Base-by-base conservation (phyloP, 495 filamentous ascomycete genomes). In the Xylaria venustula region DNA sequence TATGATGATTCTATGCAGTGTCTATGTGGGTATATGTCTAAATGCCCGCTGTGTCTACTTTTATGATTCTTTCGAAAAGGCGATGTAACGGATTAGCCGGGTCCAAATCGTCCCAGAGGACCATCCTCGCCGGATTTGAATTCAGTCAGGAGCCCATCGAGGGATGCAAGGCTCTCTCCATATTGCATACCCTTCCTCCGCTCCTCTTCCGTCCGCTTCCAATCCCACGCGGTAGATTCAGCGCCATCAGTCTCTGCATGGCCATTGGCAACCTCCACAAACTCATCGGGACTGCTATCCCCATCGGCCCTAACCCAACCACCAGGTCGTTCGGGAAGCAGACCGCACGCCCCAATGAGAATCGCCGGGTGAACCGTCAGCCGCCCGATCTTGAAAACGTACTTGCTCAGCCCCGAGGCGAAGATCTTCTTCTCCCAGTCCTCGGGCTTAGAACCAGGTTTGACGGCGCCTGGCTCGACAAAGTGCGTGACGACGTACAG, bases 321-420 rank as follows among this genome's bases (percentile, higher is more conserved):
- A 53, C 71, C 71, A 60, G 81, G 67, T 70, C 86, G 64, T 74
- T 75, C 69, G 1, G 89, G 89, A 19, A 98, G 75, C 68, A 96
- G 74, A 9, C 85, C 84, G 37, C 84, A 85, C 40, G 87, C 81
- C 46, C 82, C 75, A 14, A 97, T 77, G 12, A 94, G 80, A 30
- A 89, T 76, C 71, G 93, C 91, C 7, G 93, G 91, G 37, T 90
- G 83, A 7, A 97, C 83, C 7, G 93, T 98, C 63, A 93, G 75
- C 17, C 94, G 78, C 0, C 92, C 93, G 67, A 90, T 84, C 73
- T 87, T 87, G 41, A 84, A 72, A 3, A 86, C 84, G 66, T 87
- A 87, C 63, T 83, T 82, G 51, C 79, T 76, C 25, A 87, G 70
- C 11, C 78, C 78, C 3, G 77, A 81, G 30, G 82, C 82, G 61